Evolutionary conservation across 2,329 filamentous ascomycete species (phyloP).

Genomic region (Neonectria coccinea): DNA sequence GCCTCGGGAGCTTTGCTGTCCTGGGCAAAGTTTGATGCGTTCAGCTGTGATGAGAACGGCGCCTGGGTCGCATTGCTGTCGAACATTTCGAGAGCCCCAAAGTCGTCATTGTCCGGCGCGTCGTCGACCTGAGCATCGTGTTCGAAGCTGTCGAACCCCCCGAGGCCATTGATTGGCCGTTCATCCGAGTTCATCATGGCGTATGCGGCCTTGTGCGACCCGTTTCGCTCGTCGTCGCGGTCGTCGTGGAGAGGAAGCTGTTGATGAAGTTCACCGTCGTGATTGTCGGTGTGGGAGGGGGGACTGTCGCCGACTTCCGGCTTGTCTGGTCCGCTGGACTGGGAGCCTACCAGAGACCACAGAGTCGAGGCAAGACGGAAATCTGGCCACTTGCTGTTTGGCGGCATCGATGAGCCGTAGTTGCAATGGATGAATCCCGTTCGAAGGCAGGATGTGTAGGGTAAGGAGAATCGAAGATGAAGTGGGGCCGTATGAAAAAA

Average conservation of each 20-base stretch:
- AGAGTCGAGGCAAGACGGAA: constrained; percentile 49
- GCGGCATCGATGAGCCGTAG: constrained; percentile 44
- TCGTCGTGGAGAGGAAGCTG: constrained; percentile 34
- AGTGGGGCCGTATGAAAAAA: constrained; percentile 48
- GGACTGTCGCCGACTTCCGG: constrained; percentile 36
- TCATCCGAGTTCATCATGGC: constrained; percentile 42
- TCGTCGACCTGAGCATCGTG: constrained; percentile 40
- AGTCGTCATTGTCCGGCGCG: constrained; percentile 43
- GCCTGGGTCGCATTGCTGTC: constrained; percentile 51
- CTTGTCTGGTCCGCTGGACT: constrained; percentile 43
- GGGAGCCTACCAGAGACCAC: constrained; percentile 46
- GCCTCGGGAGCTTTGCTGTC: constrained; percentile 45
- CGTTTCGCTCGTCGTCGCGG: constrained; percentile 31
- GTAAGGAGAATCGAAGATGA: constrained; percentile 39
- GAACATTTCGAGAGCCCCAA: constrained; percentile 54
- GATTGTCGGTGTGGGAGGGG: constrained; percentile 24
- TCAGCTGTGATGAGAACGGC: constrained; percentile 47
- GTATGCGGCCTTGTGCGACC: constrained; percentile 28
- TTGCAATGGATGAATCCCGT: constrained; percentile 35
- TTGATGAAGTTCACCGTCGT: constrained; percentile 34
- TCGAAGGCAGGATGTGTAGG: constrained; percentile 39
- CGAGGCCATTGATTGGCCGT: constrained; percentile 42
- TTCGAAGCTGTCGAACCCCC: constrained; percentile 43
- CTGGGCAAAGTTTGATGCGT: constrained; percentile 27
- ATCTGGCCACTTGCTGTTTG: constrained; percentile 50